Conservation (phyloP, 768 basidiomycete species). For the Boletellus sp. region DNA sequence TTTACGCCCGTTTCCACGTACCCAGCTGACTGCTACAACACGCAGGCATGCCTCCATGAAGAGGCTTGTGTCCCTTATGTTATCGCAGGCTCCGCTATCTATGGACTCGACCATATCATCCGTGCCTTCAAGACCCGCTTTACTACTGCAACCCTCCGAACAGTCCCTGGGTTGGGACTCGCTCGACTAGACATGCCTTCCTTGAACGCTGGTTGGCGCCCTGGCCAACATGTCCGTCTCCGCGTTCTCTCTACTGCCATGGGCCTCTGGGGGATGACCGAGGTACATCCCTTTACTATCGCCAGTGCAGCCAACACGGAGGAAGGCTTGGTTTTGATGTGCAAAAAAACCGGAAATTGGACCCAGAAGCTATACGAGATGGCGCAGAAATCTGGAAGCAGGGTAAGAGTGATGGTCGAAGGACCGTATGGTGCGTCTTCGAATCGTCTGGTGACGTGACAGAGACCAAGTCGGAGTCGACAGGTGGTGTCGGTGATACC, state of each 20-base stretch:
- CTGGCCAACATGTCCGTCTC: slow-evolving; percentile 79
- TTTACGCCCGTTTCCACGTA: not conserved
- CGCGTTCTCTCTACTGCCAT: slow-evolving; percentile 54
- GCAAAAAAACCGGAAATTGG: slow-evolving; percentile 65
- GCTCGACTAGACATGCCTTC: slow-evolving; percentile 61
- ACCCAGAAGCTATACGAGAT: slow-evolving; percentile 54
- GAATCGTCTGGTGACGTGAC: not conserved
- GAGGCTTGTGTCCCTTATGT: slow-evolving; percentile 51
- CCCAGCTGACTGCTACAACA: not conserved
- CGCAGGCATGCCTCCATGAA: slow-evolving; percentile 50
- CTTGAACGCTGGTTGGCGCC: slow-evolving; percentile 71
- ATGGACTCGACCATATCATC: slow-evolving; percentile 54
- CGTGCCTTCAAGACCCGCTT: slow-evolving; percentile 66
- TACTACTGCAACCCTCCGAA: slow-evolving; percentile 51
- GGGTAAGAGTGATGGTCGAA: slow-evolving; percentile 44
- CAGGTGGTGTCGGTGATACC: slow-evolving; percentile 57
- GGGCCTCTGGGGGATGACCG: slow-evolving; percentile 54
- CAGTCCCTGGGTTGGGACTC: slow-evolving; percentile 57
- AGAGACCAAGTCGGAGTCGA: not conserved
- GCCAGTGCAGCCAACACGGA: slow-evolving; percentile 54
- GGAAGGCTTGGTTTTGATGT: slow-evolving; percentile 66
- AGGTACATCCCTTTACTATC: slow-evolving; percentile 81
- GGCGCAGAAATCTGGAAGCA: slow-evolving; percentile 31
- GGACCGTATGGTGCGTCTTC: slow-evolving; percentile 48
- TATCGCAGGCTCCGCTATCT: slow-evolving; percentile 45